Base-by-base conservation (phyloP, 2,329 filamentous ascomycete genomes). In the Curvularia verruculosa region DNA sequence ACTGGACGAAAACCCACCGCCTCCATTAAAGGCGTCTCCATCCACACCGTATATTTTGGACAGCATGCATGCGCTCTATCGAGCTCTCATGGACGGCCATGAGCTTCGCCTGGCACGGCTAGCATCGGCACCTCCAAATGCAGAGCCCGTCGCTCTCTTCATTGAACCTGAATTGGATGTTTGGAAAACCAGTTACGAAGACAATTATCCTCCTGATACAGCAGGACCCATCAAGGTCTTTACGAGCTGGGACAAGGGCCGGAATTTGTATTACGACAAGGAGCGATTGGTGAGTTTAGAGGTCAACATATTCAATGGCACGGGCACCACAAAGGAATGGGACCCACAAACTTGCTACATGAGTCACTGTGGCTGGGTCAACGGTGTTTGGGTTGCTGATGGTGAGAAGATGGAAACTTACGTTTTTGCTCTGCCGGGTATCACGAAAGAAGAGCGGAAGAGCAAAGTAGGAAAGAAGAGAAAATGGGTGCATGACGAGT, bases 221-320 rank as follows among this genome's bases (percentile, higher is more conserved):
- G 7, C 18, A 7, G 15, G n/a, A 12, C 13, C 21, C 21, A 36
- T 41, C 4, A 55, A 37, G 24, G 37, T 63, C 1, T 66, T 65
- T 26, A 60, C 64, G 18, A 66, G 62, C 48, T 66, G 58, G 56
- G 55, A 60, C 6, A 56, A 58, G n/a, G 44, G 57, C 5, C 54
- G 37, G 24, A 26, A 31, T 9, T n/a, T 36, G 4, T 46, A 24
- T 3, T 50, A 54, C 15, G 40, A 54, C 8, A 52, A 56, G 23
- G 60, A 66, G 37, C 50, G 54, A 19, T 36, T 61, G 7, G 56
- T 58, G 37, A 59, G 60, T 18, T 43, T 66, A n/a, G 54, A 58
- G 23, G 60, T 66, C 10, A 28, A 19, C 3, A n/a, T 49, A 8
- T 15, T 15, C 5, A 9, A 29, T 7, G 43, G 29, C n/a, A 12